Evolutionary conservation across 176 grass and related monocot species (phyloP).

Genomic region (Panicum miliaceum): DNA sequence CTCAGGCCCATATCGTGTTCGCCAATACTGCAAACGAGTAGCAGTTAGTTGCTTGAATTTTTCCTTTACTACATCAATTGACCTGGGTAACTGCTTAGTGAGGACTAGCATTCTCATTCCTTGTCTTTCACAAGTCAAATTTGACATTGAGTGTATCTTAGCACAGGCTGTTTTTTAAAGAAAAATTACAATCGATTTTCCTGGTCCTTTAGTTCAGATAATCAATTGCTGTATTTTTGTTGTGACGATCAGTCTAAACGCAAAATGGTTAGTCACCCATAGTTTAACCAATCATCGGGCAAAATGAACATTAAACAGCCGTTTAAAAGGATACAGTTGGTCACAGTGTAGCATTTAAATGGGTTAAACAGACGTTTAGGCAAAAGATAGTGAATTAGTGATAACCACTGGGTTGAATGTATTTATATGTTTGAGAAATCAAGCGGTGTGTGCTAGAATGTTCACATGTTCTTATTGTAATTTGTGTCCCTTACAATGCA

Average conservation of each 20-base stretch:
- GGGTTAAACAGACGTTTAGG: neutral
- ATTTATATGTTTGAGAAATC: conserved; percentile 26
- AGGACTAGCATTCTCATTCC: neutral
- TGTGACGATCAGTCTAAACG: neutral
- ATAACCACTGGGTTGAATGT: neutral
- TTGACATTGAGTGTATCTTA: neutral
- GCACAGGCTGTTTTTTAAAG: neutral
- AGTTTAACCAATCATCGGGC: neutral
- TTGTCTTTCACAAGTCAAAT: neutral
- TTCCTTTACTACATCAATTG: neutral
- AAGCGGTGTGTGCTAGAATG: neutral
- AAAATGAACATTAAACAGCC: neutral
- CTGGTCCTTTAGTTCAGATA: neutral
- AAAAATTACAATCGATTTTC: neutral
- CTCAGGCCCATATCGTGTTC: neutral
- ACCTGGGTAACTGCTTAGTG: neutral
- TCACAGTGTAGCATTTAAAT: neutral
- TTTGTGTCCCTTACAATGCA: neutral
- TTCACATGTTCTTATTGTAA: conserved; percentile 6
- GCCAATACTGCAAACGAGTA: neutral
- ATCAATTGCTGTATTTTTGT: neutral
- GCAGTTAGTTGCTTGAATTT: neutral
- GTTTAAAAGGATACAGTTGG: neutral
- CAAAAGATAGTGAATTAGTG: neutral
- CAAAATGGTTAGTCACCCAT: neutral